These are phyloP conservation scores for Massariosphaeria phaeospora DNA, from an alignment of 495 filamentous ascomycete species.

Conservation along the genomic window DNA sequence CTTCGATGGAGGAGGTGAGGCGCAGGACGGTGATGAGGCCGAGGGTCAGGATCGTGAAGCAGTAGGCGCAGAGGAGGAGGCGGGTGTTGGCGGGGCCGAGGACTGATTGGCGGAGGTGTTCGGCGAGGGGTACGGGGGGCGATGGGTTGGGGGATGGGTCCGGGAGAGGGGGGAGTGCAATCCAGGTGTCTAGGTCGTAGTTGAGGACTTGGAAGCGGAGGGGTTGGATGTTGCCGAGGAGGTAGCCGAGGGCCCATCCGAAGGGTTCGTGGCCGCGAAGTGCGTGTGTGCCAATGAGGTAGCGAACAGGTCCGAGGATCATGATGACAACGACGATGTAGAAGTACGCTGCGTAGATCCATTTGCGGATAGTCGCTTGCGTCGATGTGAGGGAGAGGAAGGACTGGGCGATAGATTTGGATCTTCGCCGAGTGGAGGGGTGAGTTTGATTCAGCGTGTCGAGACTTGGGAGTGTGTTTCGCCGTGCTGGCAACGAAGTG, in stretches of 20 bases:
- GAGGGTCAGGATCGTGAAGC: constrained; percentile 56
- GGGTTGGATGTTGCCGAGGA: constrained; percentile 68
- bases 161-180: constrained; percentile 59
- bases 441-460: constrained; percentile 4
- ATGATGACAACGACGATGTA: constrained; percentile 60
- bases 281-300: constrained; percentile 60
- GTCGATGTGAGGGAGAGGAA: constrained; percentile 74
- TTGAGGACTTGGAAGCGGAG: constrained; percentile 56
- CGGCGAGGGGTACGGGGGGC: not conserved
- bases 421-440: constrained; percentile 49
- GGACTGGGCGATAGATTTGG: constrained; percentile 60
- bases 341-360: constrained; percentile 74
- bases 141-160: constrained; percentile 30
- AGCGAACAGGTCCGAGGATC: constrained; percentile 65
- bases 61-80: constrained; percentile 72
- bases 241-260: constrained; percentile 85
- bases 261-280: constrained; percentile 73
- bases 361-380: constrained; percentile 72
- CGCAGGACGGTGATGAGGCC: constrained; percentile 70
- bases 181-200: constrained; percentile 67
- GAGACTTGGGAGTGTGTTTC: constrained; percentile 26
- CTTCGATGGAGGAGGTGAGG: constrained; percentile 67
- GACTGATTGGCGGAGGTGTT: constrained; percentile 20
- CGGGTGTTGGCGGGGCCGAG: constrained; percentile 76
- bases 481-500: not conserved